Percentiles rank a stretch among this genome's conserved stretches.
Conservation (phyloP, 75 land plant species). For the Cryptomeria japonica region DNA sequence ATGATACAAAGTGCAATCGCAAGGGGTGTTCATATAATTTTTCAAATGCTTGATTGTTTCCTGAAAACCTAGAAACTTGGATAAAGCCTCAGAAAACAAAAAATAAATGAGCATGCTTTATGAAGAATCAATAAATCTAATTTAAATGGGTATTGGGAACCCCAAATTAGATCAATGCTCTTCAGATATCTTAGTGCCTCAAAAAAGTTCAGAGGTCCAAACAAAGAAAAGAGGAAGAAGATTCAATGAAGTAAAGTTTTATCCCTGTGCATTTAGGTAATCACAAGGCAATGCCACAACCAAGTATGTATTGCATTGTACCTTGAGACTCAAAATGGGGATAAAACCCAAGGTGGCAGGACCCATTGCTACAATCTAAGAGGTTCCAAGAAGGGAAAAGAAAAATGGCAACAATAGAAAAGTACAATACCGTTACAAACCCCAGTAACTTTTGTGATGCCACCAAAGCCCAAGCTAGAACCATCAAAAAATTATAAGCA, state of each 20-base stretch:
- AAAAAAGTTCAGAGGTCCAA: not conserved
- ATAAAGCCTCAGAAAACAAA: not conserved
- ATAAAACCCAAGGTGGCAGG: not conserved
- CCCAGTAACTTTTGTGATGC: not conserved
- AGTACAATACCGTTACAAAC: not conserved
- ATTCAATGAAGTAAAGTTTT: too few species aligned
- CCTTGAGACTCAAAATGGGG: not conserved
- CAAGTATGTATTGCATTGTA: not conserved
- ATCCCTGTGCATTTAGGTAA: not conserved
- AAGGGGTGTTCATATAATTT: not conserved
- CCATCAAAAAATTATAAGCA: too few species aligned
- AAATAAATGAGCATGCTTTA: not conserved
- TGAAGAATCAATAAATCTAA: not conserved
- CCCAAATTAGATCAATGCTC: not conserved
- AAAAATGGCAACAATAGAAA: not conserved
- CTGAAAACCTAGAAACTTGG: not conserved
- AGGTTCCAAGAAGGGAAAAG: not conserved
- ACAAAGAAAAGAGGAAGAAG: not conserved
- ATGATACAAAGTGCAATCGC: too few species aligned
- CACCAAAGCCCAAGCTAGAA: not conserved
- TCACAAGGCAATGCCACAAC: not conserved
- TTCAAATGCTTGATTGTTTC: too few species aligned
- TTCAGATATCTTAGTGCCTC: not conserved
- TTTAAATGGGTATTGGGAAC: not conserved
- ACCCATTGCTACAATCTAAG: not conserved